Percentiles rank a stretch among this genome's conserved stretches.
phyloP scores from a whole-genome alignment of 306 rosid genomes.

The Styphnolobium japonicum region DNA sequence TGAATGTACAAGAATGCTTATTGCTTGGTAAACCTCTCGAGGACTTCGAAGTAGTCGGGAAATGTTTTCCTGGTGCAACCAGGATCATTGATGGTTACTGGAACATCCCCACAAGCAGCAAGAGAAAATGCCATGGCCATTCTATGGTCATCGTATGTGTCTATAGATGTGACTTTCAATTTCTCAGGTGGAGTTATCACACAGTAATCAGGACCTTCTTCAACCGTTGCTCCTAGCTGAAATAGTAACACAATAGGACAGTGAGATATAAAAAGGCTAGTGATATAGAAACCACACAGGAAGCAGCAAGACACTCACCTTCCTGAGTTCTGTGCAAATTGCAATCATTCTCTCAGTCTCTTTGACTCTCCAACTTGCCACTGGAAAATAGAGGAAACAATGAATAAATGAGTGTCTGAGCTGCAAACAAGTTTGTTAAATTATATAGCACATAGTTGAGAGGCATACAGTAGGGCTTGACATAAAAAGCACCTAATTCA shows the following conservation, averaged over 20 bases:
- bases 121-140: slow-evolving; percentile 99
- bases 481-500: neutral
- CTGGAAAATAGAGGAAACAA: slow-evolving; percentile 42
- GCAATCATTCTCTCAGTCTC: slow-evolving; percentile 99
- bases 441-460: neutral
- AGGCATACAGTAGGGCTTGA: neutral
- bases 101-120: slow-evolving; percentile 92
- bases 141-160: slow-evolving; percentile 97
- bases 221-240: slow-evolving; percentile 96
- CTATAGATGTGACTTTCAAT: slow-evolving; percentile 68
- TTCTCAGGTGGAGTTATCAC: slow-evolving; percentile 94
- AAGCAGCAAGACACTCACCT: slow-evolving; percentile 49
- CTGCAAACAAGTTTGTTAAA: slow-evolving; percentile 3
- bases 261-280: neutral
- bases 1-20: slow-evolving; percentile 37
- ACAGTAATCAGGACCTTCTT: slow-evolving; percentile 97
- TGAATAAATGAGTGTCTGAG: slow-evolving; percentile 4
- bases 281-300: neutral
- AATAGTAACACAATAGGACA: slow-evolving; percentile 4
- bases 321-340: slow-evolving; percentile 96
- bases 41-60: slow-evolving; percentile 96
- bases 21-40: slow-evolving; percentile 66
- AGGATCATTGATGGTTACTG: slow-evolving; percentile 95
- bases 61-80: slow-evolving; percentile 97
- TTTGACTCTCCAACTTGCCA: slow-evolving; percentile 99